A percentile compares a stretch with the other conserved stretches of the same genome.
Evolutionary conservation across 495 filamentous ascomycete species (phyloP).

Genomic region (Pyronema domesticum): DNA sequence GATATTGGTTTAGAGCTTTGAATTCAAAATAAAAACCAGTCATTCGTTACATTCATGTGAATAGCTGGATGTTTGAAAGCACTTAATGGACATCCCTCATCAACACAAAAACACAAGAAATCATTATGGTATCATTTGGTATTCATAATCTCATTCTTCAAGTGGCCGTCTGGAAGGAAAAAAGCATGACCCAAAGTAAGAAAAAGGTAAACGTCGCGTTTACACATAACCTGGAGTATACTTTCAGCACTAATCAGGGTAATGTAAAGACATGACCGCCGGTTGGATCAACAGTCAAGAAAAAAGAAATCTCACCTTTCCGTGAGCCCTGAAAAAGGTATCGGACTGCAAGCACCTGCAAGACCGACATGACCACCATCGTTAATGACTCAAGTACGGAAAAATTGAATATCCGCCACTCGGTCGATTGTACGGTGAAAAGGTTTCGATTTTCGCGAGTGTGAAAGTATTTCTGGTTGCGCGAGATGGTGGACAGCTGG

Average conservation of each 20-base stretch:
- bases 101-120: no score
- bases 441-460: conserved; percentile 98
- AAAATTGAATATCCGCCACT: conserved; percentile 91
- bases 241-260: conserved; percentile 24
- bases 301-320: conserved; percentile 21
- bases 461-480: conserved; percentile 98
- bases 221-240: conserved; percentile 25
- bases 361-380: conserved; percentile 87
- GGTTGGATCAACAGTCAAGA: conserved; percentile 3
- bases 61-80: no score
- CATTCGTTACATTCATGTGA: no score
- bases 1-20: no score
- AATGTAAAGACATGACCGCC: background rate
- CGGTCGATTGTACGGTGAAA: conserved; percentile 91
- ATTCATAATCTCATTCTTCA: conserved; percentile 10
- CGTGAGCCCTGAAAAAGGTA: conserved; percentile 80
- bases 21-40: no score
- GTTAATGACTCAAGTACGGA: conserved; percentile 78
- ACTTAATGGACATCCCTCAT: no score
- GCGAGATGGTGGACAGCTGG: conserved; percentile 84
- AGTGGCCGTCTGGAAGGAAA: conserved; percentile 22
- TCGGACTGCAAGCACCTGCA: conserved; percentile 93
- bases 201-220: conserved; percentile 20
- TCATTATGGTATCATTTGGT: no score
- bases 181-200: conserved; percentile 20